Evolutionary conservation across 192 early-diverging fungal species (phyloP), one percentile per base, ranked within the genome.

Genomic region (Chytriomyces confervae): DNA sequence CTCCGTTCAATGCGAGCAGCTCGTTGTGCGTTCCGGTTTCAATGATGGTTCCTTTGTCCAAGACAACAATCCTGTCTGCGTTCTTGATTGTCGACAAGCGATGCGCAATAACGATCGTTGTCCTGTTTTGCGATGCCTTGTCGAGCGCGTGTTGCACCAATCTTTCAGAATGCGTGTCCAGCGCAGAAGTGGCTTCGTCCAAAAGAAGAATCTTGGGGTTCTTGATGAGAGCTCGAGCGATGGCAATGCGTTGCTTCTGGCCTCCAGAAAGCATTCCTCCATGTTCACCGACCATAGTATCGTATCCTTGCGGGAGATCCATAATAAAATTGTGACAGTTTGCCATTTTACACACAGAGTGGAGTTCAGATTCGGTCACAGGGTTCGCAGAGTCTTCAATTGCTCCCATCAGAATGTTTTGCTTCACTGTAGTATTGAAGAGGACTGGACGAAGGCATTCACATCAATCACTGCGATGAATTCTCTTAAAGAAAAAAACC

Each of bases 161-260:
- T 10, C 83, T 67, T 69, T 89, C 88, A 23, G 86, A 87, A 20
- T 79, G 72, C 44, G 88, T 89, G 76, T 89, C 88, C 7, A 89
- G 74, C 0, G 88, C 88, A 62, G 83, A 85, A 13, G 88, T 89
- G 16, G 86, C 88, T 72, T 89, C 88, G 77, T 89, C 88, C 46
- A 89, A 75, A 7, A 89, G 71, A 66, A 99, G 86, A 13, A 98
- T 94, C 20, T 81, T 81, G 8, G 96, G 95, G 83, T 96, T 91
- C 80, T 94, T 94, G 57, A 96, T 87, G 65, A 98, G 86, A 23
- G 95, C 95, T 50, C 96, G 89, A 20, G 95, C 96, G 86, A 99
- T 97, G 69, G 95, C 95, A 79, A 97, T 95, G 75, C 97, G 92
- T 88, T 97, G 95, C 81, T 97, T 97, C 81, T 97, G 95, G 48